phyloP scores from a whole-genome alignment of 805 yeast genomes.

The Myxozyma mucilagina region DNA sequence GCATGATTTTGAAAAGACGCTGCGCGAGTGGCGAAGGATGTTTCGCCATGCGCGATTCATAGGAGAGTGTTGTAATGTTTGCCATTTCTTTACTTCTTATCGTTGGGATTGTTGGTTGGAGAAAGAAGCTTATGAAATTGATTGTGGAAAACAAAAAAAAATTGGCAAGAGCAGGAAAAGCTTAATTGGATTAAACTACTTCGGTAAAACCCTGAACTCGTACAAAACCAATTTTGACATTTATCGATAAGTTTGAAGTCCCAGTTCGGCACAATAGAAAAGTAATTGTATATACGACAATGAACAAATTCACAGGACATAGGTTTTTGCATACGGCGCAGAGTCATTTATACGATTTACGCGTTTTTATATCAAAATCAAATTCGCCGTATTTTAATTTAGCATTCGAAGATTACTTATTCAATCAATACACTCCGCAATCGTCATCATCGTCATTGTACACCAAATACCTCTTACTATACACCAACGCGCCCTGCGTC shows the following conservation, averaged over 20 bases:
- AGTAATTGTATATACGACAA: not conserved
- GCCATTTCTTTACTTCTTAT: conserved; percentile 9
- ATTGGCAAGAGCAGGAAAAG: not conserved
- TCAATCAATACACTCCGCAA: conserved; percentile 47
- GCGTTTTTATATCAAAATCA: conserved; percentile 59
- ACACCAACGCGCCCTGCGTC: conserved; percentile 79
- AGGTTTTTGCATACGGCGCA: not conserved
- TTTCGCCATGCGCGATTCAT: conserved; percentile 63
- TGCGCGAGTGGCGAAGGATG: conserved; percentile 81
- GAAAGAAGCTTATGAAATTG: not conserved
- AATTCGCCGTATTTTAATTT: conserved; percentile 72
- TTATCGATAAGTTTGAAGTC: not conserved
- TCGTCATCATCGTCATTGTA: conserved; percentile 6
- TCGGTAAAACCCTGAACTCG: not conserved
- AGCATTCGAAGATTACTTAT: conserved; percentile 79
- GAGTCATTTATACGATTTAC: conserved; percentile 41
- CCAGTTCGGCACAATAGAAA: not conserved
- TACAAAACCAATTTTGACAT: not conserved
- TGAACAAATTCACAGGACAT: not conserved
- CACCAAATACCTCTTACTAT: conserved; percentile 62
- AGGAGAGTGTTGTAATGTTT: conserved; percentile 42
- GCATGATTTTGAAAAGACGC: conserved; percentile 72
- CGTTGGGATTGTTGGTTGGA: not conserved
- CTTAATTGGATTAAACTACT: not conserved
- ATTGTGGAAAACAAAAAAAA: not conserved